Conservation (phyloP, 2,329 filamentous ascomycete species). For the Trichoderma koningii region DNA sequence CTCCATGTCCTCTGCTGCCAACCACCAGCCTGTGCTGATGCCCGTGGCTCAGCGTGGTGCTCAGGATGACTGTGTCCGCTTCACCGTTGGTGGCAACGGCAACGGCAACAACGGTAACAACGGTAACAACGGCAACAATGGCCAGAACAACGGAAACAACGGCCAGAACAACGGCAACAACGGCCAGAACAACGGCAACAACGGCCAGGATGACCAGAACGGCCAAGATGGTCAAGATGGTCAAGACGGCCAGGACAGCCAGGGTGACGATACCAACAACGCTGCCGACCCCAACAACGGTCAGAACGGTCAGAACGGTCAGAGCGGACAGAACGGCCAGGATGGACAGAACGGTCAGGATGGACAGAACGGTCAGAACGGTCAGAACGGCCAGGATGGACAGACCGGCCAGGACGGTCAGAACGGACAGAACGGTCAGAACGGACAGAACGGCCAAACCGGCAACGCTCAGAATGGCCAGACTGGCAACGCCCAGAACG, state of each 20-base stretch:
- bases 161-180: conserved; percentile 27
- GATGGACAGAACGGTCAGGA: conserved; percentile 9
- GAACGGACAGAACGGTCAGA: conserved; percentile 4
- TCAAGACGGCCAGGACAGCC: background rate
- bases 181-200: background rate
- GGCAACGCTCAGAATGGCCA: no score
- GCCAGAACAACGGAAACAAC: conserved; percentile 31
- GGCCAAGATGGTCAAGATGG: conserved; percentile 1
- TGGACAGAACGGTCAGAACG: conserved; percentile 11
- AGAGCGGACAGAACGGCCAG: conserved; percentile 6
- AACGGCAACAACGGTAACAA: conserved; percentile 29
- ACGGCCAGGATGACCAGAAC: background rate
- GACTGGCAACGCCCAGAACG: no score
- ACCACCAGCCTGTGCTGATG: conserved; percentile 68
- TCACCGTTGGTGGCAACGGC: conserved; percentile 50
- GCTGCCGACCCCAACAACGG: conserved; percentile 12
- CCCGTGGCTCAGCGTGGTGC: conserved; percentile 67
- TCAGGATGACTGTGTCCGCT: conserved; percentile 66
- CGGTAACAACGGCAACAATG: conserved; percentile 22
- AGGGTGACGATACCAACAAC: no score
- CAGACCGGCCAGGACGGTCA: conserved; percentile 5
- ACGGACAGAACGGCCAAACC: background rate
- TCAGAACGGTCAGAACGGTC: background rate
- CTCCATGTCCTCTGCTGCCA: conserved; percentile 63
- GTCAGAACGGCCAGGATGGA: conserved; percentile 17